A percentile compares a stretch with the other conserved stretches of the same genome.
phyloP scores from a whole-genome alignment of 2,329 filamentous ascomycete species.

The Trichoderma asperellum region DNA sequence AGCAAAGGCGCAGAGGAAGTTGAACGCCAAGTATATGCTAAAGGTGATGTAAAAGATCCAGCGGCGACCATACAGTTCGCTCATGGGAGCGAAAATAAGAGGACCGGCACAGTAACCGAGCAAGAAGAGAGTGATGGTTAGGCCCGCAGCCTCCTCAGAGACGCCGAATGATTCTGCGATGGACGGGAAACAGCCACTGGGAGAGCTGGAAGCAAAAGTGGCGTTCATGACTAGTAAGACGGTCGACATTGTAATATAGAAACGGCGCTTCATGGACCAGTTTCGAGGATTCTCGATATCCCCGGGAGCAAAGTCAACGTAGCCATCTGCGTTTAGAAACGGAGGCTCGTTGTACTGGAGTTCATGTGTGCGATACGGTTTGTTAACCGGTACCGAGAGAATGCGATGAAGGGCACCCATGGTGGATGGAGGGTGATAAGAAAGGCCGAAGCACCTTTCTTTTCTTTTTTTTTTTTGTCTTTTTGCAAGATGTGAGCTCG shows the following conservation, averaged over 20 bases:
- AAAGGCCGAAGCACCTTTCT: neutral
- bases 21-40: constrained; percentile 53
- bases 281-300: constrained; percentile 57
- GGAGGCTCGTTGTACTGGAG: constrained; percentile 38
- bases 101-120: constrained; percentile 62
- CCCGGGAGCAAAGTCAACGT: constrained; percentile 53
- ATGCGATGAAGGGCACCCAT: constrained; percentile 40
- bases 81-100: constrained; percentile 60
- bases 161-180: constrained; percentile 47
- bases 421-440: neutral
- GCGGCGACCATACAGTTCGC: constrained; percentile 60
- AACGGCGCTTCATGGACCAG: constrained; percentile 49
- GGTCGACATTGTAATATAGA: constrained; percentile 47
- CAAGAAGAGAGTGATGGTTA: constrained; percentile 59
- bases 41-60: constrained; percentile 58
- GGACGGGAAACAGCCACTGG: constrained; percentile 41
- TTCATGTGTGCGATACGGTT: constrained; percentile 52
- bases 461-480: neutral
- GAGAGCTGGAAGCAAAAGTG: constrained; percentile 51
- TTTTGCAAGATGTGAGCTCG: neutral
- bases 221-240: constrained; percentile 58
- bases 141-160: constrained; percentile 50
- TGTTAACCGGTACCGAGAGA: constrained; percentile 55
- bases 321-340: constrained; percentile 53
- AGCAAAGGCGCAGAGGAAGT: constrained; percentile 58